Conservation (phyloP, 495 filamentous ascomycete species). For the Aspergillus nidulans region DNA sequence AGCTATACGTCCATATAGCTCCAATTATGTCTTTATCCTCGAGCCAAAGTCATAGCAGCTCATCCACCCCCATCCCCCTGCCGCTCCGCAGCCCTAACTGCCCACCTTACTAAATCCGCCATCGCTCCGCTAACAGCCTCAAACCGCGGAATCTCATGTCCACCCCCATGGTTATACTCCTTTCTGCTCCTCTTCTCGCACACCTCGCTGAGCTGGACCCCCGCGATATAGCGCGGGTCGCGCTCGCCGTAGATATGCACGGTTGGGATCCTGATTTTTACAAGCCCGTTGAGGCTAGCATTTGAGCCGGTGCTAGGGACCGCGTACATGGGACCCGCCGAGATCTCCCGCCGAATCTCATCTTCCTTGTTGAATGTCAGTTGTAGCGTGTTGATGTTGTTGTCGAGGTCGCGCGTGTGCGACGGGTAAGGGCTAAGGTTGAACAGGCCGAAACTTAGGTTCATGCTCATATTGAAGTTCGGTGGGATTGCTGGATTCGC, state of each 20-base stretch:
- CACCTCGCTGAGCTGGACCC: conserved; percentile 51
- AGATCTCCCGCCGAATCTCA: conserved; percentile 42
- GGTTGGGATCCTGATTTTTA: conserved; percentile 53
- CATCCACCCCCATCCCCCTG: too few relatives aligned
- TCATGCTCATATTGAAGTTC: background rate
- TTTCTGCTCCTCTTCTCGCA: conserved; percentile 45
- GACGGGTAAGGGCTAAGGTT: background rate
- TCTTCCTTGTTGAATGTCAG: conserved; percentile 44
- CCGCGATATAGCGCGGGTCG: conserved; percentile 52
- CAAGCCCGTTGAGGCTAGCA: conserved; percentile 18
- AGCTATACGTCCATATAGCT: too few relatives aligned
- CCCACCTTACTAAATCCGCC: conserved; percentile 39
- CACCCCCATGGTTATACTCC: conserved; percentile 51
- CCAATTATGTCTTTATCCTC: too few relatives aligned
- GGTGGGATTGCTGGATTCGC: background rate
- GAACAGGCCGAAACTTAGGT: background rate
- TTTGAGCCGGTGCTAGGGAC: background rate
- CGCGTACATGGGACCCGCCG: too few relatives aligned
- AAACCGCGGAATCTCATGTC: conserved; percentile 51
- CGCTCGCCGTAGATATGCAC: conserved; percentile 57
- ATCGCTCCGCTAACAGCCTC: conserved; percentile 29
- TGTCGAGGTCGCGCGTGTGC: background rate
- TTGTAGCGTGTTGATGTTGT: conserved; percentile 13
- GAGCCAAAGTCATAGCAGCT: background rate
- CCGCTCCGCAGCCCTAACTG: conserved; percentile 13